Evolutionary conservation across 1,284 basidiomycete genomes (phyloP), one percentile per base, ranked within the genome.

Genomic region (Malassezia brasiliensis): DNA sequence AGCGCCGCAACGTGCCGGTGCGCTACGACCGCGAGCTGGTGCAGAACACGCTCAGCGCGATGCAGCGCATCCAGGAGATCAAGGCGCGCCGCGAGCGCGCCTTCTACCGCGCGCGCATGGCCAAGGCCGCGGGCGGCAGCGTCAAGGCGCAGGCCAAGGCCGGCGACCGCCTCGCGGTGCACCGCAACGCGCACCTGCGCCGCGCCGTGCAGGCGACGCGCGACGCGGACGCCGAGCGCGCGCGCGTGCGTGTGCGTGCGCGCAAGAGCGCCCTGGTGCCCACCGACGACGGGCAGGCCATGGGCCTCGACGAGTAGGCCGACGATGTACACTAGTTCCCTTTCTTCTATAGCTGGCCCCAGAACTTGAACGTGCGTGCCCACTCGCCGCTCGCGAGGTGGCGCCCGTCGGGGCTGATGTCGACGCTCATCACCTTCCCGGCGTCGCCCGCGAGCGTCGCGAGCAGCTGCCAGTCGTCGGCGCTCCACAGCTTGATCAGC

Each of bases 391-490:
- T 68, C 25, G 64, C 66, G 15, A 65, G 50, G 46, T 56, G 59
- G 32, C 60, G 50, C 30, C 64, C 66, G 42, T 67, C 62, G 7
- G 66, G 49, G 47, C 59, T 64, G 22, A 96, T 79, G 75, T 98
- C 94, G 31, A 93, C 90, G 34, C 87, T 90, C 94, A 98, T 98
- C 56, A 96, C 90, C 76, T 96, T 96, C 34, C 90, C 90, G 6
- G 87, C 86, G 72, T 96, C 93, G 14, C 90, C 91, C 32, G 87
- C 84, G 59, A 99, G 80, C 45, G 87, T 87, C 59, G 85, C 81
- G 44, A 96, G 79, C 34, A 93, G 79, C 68, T 90, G 88, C 93
- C 94, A 99, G 72, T 98, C 94, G 74, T 98, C 94, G 25, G 93
- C 89, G 63, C 86, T 89, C 94, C 94, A 99, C 44, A 98, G 73